Evolutionary conservation across 352 stramenopile species (phyloP).

Genomic region (Pythium periplocum): DNA sequence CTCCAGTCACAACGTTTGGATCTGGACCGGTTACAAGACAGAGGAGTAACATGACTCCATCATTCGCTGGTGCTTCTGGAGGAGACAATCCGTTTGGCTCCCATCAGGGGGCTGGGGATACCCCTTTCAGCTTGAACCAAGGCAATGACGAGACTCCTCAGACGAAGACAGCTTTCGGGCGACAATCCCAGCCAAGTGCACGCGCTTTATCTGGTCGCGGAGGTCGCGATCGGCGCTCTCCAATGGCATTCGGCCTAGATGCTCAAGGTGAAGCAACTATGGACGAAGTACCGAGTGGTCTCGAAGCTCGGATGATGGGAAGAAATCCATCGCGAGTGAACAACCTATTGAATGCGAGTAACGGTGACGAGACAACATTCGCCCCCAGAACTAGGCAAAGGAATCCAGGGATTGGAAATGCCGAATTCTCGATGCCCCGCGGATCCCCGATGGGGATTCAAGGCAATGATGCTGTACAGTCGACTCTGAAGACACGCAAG

Average conservation of each 20-base stretch:
- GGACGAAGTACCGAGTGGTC: neutral
- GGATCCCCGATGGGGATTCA: neutral
- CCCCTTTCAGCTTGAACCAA: neutral
- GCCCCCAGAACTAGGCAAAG: neutral
- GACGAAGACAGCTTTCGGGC: slow-evolving; percentile 5
- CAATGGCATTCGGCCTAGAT: no score
- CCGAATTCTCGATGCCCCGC: neutral
- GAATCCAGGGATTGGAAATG: neutral
- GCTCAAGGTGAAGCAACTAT: no score
- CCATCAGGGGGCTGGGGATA: neutral
- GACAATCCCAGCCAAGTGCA: neutral
- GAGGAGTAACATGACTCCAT: neutral
- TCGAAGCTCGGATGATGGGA: slow-evolving; percentile 17
- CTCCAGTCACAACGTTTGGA: neutral
- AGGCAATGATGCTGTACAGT: no score
- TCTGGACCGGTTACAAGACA: neutral
- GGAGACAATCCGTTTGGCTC: slow-evolving; percentile 3
- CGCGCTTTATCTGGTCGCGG: no score
- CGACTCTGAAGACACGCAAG: slow-evolving; percentile 12
- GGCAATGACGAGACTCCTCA: slow-evolving; percentile 2
- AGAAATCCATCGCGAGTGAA: neutral
- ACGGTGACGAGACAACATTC: neutral
- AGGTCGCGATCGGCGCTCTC: no score
- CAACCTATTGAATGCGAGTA: neutral
- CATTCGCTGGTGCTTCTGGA: slow-evolving; percentile 3